Evolutionary conservation across 306 rosid genomes (phyloP).

Genomic region (Vigna hirtella): DNA sequence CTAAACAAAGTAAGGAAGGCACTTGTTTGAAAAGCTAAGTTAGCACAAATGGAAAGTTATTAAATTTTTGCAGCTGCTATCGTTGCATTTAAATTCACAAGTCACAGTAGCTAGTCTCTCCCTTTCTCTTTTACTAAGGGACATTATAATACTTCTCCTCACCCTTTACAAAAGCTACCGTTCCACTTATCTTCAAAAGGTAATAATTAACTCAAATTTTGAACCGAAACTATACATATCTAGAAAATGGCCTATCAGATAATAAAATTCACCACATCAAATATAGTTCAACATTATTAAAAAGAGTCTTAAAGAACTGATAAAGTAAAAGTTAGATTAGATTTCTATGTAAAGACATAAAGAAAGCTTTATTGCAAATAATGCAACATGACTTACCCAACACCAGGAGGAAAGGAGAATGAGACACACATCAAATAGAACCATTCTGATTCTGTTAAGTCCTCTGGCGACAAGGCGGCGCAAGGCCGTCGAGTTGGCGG

Average conservation of each 20-base stretch:
- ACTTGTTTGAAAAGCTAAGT: no score
- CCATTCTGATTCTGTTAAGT: constrained; percentile 96
- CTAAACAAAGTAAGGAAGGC: no score
- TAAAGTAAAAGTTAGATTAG: constrained; percentile 17
- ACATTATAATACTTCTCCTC: neutral
- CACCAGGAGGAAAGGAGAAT: constrained; percentile 84
- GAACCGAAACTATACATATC: constrained; percentile 6
- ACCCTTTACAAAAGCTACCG: constrained; percentile 17
- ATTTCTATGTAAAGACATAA: constrained; percentile 11
- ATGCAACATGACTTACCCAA: constrained; percentile 66
- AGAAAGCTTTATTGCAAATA: neutral
- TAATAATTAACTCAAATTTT: constrained; percentile 19
- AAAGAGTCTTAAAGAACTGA: constrained; percentile 22
- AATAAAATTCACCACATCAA: neutral
- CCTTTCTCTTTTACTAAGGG: constrained; percentile 26
- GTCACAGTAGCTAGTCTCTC: constrained; percentile 24
- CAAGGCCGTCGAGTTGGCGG: constrained; percentile 82
- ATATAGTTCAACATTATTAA: constrained; percentile 8
- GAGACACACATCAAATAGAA: constrained; percentile 98
- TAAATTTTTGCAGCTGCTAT: constrained; percentile 38
- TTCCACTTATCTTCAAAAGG: constrained; percentile 16
- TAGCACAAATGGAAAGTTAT: constrained; percentile 27
- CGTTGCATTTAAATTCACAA: constrained; percentile 40
- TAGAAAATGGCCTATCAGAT: constrained; percentile 5
- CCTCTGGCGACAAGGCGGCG: constrained; percentile 94